phyloP scores from a whole-genome alignment of 192 early-diverging fungal genomes.

The Umbelopsis sp. region DNA sequence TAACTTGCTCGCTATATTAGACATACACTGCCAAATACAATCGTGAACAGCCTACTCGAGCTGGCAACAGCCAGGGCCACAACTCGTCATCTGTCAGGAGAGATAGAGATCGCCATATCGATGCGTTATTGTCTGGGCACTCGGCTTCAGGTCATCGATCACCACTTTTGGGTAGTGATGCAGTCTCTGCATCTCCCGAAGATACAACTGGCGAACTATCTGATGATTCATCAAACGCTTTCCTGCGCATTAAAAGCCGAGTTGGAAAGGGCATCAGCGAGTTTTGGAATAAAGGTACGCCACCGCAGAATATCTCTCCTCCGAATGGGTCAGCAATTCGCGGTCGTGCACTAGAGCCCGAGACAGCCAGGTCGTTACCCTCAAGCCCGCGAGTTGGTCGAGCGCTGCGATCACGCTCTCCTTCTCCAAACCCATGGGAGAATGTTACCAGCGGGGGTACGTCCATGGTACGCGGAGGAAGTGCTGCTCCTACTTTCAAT shows the following conservation, averaged over 20 bases:
- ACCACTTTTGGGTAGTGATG: background rate
- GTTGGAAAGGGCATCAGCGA: constrained; percentile 7
- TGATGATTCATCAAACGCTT: constrained; percentile 7
- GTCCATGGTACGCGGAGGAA: background rate
- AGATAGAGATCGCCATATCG: constrained; percentile 26
- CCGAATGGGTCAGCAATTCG: background rate
- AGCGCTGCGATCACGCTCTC: background rate
- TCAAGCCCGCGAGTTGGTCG: background rate
- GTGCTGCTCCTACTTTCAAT: constrained; percentile 4
- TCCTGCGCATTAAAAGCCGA: constrained; percentile 1
- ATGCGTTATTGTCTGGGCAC: constrained; percentile 26
- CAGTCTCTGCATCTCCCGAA: background rate
- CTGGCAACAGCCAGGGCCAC: background rate
- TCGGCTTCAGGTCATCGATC: background rate
- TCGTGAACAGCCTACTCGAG: background rate
- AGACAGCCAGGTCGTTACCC: background rate
- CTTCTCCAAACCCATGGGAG: constrained; percentile 12
- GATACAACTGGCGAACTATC: background rate
- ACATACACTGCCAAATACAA: constrained; percentile 25
- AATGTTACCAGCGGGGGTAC: background rate
- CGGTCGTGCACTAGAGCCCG: background rate
- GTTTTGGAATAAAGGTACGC: constrained; percentile 6
- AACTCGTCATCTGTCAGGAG: background rate
- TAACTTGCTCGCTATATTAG: constrained; percentile 12
- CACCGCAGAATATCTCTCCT: background rate